Evolutionary conservation across 345 rosid species (phyloP).

Genomic region (Trapa incisa): DNA sequence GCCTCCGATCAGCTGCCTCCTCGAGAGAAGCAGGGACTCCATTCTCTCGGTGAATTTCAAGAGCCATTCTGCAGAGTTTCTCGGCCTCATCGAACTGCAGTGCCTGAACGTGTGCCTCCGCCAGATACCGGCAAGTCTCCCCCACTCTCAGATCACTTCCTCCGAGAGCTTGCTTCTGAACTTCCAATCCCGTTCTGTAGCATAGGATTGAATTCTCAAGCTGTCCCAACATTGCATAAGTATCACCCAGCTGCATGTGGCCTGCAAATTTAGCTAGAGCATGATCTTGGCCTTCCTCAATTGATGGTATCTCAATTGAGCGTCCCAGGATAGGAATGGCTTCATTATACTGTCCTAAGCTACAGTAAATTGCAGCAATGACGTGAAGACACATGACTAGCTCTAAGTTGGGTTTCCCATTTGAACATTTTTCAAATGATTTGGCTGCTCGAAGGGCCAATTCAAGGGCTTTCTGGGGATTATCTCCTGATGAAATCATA

Average conservation of each 20-base stretch:
- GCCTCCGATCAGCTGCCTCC: conserved; percentile 82
- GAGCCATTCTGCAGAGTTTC: conserved; percentile 59
- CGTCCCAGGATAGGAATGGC: conserved; percentile 69
- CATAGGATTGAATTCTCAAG: conserved; percentile 63
- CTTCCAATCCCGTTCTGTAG: conserved; percentile 58
- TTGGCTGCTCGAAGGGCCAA: conserved; percentile 59
- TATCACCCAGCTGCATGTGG: conserved; percentile 91
- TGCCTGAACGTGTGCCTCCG: conserved; percentile 87
- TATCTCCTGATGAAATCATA: conserved; percentile 62
- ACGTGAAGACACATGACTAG: conserved; percentile 79
- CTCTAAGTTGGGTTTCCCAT: conserved; percentile 60
- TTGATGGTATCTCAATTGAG: conserved; percentile 57
- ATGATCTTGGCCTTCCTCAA: conserved; percentile 64
- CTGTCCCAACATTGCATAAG: conserved; percentile 76
- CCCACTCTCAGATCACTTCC: conserved; percentile 71
- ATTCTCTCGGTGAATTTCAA: conserved; percentile 51
- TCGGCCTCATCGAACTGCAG: conserved; percentile 69
- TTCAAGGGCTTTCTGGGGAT: conserved; percentile 56
- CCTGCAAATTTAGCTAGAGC: conserved; percentile 85
- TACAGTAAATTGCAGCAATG: conserved; percentile 69
- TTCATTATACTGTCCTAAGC: conserved; percentile 55
- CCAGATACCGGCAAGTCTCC: conserved; percentile 70
- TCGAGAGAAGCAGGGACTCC: conserved; percentile 56
- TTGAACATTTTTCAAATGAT: conserved; percentile 49
- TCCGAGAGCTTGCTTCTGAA: conserved; percentile 64